Base-by-base conservation (phyloP, 176 grass and related monocot species). In the Paspalum notatum region DNA sequence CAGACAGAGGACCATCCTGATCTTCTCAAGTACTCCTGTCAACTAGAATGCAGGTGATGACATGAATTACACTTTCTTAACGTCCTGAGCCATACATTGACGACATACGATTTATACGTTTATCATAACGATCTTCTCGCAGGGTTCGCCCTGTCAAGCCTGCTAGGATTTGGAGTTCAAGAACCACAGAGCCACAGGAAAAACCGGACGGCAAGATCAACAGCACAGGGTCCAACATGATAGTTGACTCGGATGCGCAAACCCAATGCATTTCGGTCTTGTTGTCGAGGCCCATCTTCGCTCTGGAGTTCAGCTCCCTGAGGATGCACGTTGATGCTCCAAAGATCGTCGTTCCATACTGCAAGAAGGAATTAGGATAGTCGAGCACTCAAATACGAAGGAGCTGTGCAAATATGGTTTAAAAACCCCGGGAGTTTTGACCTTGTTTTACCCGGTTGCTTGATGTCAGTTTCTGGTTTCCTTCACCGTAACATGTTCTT, bases 21-120 rank as follows among this genome's bases (percentile, higher is more conserved):
- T 52, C 90, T 99, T 86, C 90, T 99, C 26, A 91, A 95, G 79
- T 99, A 99, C 62, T 91, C 96, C 32, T 99, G 96, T 72, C 66
- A 93, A 71, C 37, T 99, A 68, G 86, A 91, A 87, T 99, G 96
- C 92, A 91, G 96, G 96, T 93, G 38, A 66, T 68, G 25, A 13
- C 71, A 66, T 59, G 64, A 75, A 60, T 67, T 46, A 69, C 75
- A 62, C 14, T 40, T 50, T 59, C 12, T 75, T 26, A 40, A 53
- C 62, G 61, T 55, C 13, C 14, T 79, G 20, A 59, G 24, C 69
- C n/a, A 48, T 39, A 44, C 48, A 82, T 62, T 70, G 18, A 59
- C 61, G 13, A 20, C 27, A 38, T 67, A 21, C 41, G 5, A 10
- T 43, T 44, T 22, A 22, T 44, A 10, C 67, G 9, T 71, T 49